phyloP scores from a whole-genome alignment of 225 moss, liverwort and hornwort genomes.

The Straminergon stramineum region DNA sequence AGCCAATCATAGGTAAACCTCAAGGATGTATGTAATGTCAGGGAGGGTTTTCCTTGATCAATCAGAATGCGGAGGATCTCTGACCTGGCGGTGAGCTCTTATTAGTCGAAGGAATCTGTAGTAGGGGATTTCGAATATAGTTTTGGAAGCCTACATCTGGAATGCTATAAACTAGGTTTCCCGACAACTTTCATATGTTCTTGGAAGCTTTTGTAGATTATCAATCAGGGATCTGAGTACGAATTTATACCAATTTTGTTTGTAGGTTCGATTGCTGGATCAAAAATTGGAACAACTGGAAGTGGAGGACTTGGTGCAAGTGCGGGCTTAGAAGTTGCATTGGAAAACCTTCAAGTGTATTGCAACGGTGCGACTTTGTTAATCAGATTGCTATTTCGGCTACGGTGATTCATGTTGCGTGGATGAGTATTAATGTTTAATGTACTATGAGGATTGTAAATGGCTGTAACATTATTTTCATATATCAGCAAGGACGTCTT shows the following conservation, averaged over 20 bases:
- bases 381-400: not conserved
- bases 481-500: not conserved
- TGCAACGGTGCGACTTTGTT: constrained; percentile 65
- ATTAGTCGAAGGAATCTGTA: not conserved
- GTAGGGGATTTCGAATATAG: not conserved
- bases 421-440: not conserved
- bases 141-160: not conserved
- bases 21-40: not conserved
- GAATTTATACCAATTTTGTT: not conserved
- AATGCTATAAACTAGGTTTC: not conserved
- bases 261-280: constrained; percentile 73
- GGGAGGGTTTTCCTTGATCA: not conserved
- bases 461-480: not conserved
- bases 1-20: not conserved
- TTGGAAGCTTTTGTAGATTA: not conserved
- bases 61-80: not conserved
- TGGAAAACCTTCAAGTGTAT: constrained; percentile 79
- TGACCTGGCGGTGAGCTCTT: not conserved
- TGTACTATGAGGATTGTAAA: not conserved
- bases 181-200: not conserved
- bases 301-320: constrained; percentile 48
- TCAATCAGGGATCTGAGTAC: not conserved
- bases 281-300: constrained; percentile 48
- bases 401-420: not conserved
- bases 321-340: constrained; percentile 78